Evolutionary conservation across 768 basidiomycete genomes (phyloP).

Genomic region (Calocybe cyanea): DNA sequence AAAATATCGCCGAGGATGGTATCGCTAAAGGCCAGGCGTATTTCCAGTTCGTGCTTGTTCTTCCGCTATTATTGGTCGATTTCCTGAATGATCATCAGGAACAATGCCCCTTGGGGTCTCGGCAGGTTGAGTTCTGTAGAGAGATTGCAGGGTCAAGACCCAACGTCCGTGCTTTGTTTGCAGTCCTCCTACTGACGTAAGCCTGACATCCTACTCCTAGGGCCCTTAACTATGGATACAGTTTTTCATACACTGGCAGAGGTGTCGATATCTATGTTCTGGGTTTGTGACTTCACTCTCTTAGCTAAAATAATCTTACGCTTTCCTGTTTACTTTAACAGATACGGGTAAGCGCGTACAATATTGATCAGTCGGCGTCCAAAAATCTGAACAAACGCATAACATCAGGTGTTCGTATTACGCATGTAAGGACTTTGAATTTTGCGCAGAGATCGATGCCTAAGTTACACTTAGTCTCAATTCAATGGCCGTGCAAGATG

Average conservation of each 20-base stretch:
- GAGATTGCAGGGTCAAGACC: constrained; percentile 14
- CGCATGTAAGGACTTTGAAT: constrained; percentile 11
- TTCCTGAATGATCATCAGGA: too few species aligned
- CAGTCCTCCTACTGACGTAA: not conserved
- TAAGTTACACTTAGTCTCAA: constrained; percentile 20
- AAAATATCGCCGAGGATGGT: constrained; percentile 19
- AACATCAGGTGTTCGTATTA: constrained; percentile 4
- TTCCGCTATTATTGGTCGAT: not conserved
- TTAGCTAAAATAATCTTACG: not conserved
- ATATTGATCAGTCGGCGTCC: not conserved
- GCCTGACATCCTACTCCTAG: constrained; percentile 1
- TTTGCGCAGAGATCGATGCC: not conserved
- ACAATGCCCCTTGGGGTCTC: too few species aligned
- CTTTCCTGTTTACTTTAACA: not conserved
- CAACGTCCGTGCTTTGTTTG: constrained; percentile 1
- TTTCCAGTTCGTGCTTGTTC: constrained; percentile 9
- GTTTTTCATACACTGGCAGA: constrained; percentile 11
- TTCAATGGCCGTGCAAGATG: constrained; percentile 40
- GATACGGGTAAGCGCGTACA: constrained; percentile 18
- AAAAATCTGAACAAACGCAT: not conserved
- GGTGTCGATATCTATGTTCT: constrained; percentile 33
- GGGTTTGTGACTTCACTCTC: constrained; percentile 20
- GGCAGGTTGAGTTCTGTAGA: constrained; percentile 11
- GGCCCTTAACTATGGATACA: constrained; percentile 10
- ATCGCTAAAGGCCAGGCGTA: too few species aligned